Percentiles rank a stretch among this genome's conserved stretches.
Evolutionary conservation across 2,329 filamentous ascomycete genomes (phyloP).

Genomic region (Sclerotinia spermophila): DNA sequence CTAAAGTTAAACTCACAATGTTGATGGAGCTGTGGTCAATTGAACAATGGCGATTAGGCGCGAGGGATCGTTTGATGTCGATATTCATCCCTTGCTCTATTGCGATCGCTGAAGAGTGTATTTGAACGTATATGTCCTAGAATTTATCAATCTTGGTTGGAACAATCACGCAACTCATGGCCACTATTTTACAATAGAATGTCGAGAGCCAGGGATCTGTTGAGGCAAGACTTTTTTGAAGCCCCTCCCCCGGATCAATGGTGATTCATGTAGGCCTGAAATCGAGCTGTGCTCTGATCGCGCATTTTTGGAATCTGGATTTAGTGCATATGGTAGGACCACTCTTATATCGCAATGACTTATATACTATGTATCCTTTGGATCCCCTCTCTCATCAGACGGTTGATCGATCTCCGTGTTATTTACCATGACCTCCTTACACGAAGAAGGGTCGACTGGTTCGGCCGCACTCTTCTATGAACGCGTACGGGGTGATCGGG

Average conservation of each 20-base stretch:
- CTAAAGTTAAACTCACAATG: neutral
- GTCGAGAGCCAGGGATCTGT: neutral
- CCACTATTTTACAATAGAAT: neutral
- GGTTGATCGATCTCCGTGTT: neutral
- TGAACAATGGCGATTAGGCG: too few relatives aligned
- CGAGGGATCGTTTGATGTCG: neutral
- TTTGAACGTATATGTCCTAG: neutral
- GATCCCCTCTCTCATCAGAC: neutral
- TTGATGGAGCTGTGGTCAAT: neutral
- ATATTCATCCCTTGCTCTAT: too few relatives aligned
- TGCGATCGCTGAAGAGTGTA: neutral
- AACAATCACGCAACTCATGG: neutral
- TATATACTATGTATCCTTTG: constrained; percentile 1
- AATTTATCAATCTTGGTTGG: too few relatives aligned
- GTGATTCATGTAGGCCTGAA: neutral
- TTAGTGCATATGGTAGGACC: neutral
- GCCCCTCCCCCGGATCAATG: neutral
- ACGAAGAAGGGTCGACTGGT: neutral
- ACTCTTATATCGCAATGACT: neutral
- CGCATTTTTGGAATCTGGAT: neutral
- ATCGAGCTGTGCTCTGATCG: neutral
- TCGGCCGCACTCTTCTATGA: neutral
- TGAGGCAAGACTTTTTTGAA: neutral
- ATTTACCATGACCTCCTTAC: neutral
- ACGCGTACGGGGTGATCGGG: neutral